Evolutionary conservation across 2,329 filamentous ascomycete genomes (phyloP).

Genomic region (Xylariaceae sp.): DNA sequence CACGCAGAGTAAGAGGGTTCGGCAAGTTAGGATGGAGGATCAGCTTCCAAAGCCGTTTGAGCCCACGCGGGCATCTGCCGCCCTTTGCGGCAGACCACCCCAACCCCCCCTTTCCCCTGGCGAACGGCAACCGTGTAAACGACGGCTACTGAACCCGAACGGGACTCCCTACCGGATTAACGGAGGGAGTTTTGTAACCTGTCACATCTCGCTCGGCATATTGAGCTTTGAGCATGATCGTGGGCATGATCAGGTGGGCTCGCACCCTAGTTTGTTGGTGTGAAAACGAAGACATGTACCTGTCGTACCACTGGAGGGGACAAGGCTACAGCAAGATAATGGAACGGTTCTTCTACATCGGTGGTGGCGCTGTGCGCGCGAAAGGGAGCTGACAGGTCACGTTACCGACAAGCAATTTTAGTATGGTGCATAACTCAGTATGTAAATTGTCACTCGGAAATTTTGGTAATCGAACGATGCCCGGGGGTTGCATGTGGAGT

Average conservation of each 20-base stretch:
- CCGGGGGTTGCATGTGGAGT: conserved; percentile 26
- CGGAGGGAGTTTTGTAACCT: conserved; percentile 21
- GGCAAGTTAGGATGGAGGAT: conserved; percentile 21
- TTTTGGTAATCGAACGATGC: not conserved
- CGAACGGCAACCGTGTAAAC: not conserved
- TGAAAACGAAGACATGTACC: conserved; percentile 10
- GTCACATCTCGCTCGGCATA: conserved; percentile 18
- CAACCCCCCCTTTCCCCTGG: not conserved
- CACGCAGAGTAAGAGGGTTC: conserved; percentile 22
- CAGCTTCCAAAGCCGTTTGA: conserved; percentile 7
- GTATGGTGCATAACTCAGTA: conserved; percentile 5
- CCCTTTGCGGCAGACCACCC: not conserved
- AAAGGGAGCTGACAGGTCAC: conserved; percentile 26
- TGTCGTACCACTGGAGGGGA: conserved; percentile 24
- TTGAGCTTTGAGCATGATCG: conserved; percentile 16
- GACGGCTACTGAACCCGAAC: conserved; percentile 7
- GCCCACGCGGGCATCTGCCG: not conserved
- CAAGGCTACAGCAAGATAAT: conserved; percentile 23
- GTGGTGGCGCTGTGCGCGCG: conserved; percentile 21
- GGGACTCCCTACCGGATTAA: conserved; percentile 4
- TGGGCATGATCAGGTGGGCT: conserved; percentile 7
- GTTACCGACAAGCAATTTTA: conserved; percentile 14
- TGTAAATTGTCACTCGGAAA: conserved; percentile 15
- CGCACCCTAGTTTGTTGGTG: conserved; percentile 3
- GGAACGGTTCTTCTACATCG: conserved; percentile 12